Base-by-base conservation (phyloP, 192 early-diverging fungal species). In the Coemansia sp. region DNA sequence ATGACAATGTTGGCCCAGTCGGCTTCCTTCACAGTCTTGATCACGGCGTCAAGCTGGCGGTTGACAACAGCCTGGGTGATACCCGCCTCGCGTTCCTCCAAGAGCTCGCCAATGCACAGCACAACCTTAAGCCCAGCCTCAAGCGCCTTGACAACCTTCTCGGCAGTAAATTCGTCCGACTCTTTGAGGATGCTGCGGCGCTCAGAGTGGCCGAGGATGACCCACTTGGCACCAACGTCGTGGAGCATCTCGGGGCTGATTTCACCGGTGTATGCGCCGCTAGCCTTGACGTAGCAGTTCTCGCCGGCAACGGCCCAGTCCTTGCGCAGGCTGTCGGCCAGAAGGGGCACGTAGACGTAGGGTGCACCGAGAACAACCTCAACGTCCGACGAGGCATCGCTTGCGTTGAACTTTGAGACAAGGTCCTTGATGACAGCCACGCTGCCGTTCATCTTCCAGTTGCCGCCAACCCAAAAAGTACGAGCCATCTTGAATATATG, bases 361-460 rank as follows among this genome's bases (percentile, higher is more conserved):
- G 97, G 97, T 27, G 95, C 94, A 54, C 94, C 95, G 65, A 99
- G 86, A 57, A 98, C 97, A 57, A 99, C 95, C 87, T 99, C 96
- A 92, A 72, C 70, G 68, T 86, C 79, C 32, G 83, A 59, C 62
- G 86, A 71, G n/a, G 88, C 73, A 63, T 71, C 68, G 52, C 79
- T 87, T 56, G 86, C 68, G 85, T 97, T 98, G 64, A 99, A 86
- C 50, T 77, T 70, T 60, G 85, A 80, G 62, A 93, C 84, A 51
- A 98, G 84, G 52, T 85, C 81, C 72, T 91, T 86, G 80, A 93
- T 85, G 48, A 90, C 84, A 57, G 83, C 78, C 51, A 84, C 69
- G 60, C 85, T 85, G 77, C 96, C 97, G 88, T 99, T 99, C 92
- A 99, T 93, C 87, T 99, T 97, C 90, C 93, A 92, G 85, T 91